Conservation (phyloP, 768 basidiomycete species). For the Leccinum uliginosum region DNA sequence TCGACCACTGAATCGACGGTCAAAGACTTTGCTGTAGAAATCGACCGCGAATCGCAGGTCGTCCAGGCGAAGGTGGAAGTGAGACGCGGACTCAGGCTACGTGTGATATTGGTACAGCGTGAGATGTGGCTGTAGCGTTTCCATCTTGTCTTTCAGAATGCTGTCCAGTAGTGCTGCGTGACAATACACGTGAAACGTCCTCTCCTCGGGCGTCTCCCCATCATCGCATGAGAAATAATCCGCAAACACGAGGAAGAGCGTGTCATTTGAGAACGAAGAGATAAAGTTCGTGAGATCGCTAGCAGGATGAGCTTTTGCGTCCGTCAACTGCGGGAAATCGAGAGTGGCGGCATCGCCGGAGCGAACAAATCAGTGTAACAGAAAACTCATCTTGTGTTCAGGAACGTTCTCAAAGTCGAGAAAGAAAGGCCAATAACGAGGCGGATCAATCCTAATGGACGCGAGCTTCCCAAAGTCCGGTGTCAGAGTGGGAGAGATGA, state of each 20-base stretch:
- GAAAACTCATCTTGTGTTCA: constrained; percentile 62
- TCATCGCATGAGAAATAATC: constrained; percentile 71
- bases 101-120: constrained; percentile 65
- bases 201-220: constrained; percentile 55
- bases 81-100: constrained; percentile 52
- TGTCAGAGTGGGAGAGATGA: constrained; percentile 91
- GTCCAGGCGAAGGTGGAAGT: constrained; percentile 65
- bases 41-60: constrained; percentile 72
- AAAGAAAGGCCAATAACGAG: constrained; percentile 92
- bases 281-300: constrained; percentile 83
- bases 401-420: constrained; percentile 70
- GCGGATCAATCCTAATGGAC: constrained; percentile 86
- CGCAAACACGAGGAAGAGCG: constrained; percentile 74
- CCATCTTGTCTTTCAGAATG: constrained; percentile 86
- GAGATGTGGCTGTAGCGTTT: constrained; percentile 70
- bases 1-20: constrained; percentile 70
- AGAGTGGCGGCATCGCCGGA: constrained; percentile 83
- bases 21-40: constrained; percentile 74
- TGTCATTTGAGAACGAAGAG: constrained; percentile 79
- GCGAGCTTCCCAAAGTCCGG: constrained; percentile 80
- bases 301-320: constrained; percentile 61
- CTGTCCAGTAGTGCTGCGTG: constrained; percentile 79
- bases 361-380: constrained; percentile 92
- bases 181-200: constrained; percentile 64
- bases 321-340: constrained; percentile 76